Conservation (phyloP, 441 rosid genomes). For the Euphorbia celastroides region DNA sequence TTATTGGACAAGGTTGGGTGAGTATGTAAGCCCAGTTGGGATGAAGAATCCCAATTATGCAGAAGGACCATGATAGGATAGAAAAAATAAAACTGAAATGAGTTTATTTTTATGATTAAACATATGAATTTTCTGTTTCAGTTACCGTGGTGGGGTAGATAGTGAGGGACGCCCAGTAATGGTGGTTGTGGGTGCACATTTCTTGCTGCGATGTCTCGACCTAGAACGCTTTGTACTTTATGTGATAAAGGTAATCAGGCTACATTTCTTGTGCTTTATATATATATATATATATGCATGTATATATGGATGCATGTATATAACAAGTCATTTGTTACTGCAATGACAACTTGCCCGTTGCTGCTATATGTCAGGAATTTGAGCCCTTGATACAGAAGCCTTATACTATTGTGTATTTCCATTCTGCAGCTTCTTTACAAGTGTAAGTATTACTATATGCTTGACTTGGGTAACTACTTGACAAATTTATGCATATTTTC, state of each 20-base stretch:
- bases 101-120: too few relatives aligned
- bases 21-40: too few relatives aligned
- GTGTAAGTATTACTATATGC: constrained; percentile 51
- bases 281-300: too few relatives aligned
- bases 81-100: too few relatives aligned
- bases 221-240: constrained; percentile 84
- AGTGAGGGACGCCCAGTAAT: constrained; percentile 94
- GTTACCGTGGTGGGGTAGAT: constrained; percentile 98
- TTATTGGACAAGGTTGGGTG: too few relatives aligned
- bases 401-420: constrained; percentile 85
- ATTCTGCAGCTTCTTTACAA: constrained; percentile 95
- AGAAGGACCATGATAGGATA: too few relatives aligned
- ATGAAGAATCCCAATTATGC: too few relatives aligned
- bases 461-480: constrained; percentile 14
- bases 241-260: constrained; percentile 60
- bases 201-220: constrained; percentile 90
- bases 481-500: not conserved
- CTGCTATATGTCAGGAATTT: constrained; percentile 65
- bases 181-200: constrained; percentile 99
- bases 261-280: too few relatives aligned
- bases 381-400: constrained; percentile 96
- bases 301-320: not conserved
- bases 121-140: constrained; percentile 39
- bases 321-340: constrained; percentile 9
- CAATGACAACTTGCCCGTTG: not conserved